Conservation (phyloP, 805 yeast species). For the Nakazawaea ernobii region DNA sequence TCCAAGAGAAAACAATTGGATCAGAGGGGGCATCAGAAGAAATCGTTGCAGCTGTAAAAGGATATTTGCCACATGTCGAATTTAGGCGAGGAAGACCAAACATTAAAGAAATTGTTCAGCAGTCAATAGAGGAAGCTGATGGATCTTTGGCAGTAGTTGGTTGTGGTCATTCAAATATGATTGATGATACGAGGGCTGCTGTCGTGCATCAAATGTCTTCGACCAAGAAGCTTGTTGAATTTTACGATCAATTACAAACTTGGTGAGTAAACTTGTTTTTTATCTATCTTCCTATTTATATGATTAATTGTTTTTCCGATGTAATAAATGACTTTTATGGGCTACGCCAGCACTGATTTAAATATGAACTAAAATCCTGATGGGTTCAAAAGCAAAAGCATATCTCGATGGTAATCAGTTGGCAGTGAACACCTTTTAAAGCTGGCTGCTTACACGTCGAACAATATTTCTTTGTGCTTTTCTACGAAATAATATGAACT, state of each 20-base stretch:
- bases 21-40: neutral
- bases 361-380: too few species aligned
- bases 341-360: too few species aligned
- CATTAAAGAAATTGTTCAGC: conserved; percentile 26
- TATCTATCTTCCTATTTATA: conserved; percentile 6
- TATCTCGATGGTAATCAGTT: too few species aligned
- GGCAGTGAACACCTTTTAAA: too few species aligned
- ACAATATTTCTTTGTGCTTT: too few species aligned
- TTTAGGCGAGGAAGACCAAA: conserved; percentile 42
- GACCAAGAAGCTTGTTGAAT: conserved; percentile 19
- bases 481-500: too few species aligned
- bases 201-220: conserved; percentile 16
- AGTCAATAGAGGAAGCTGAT: conserved; percentile 30
- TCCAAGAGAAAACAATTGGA: too few species aligned
- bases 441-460: too few species aligned
- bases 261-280: conserved; percentile 21
- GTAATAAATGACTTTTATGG: too few species aligned
- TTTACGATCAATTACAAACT: conserved; percentile 28
- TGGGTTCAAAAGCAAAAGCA: too few species aligned
- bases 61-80: conserved; percentile 29
- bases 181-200: conserved; percentile 23
- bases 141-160: conserved; percentile 41
- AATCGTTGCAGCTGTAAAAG: conserved; percentile 15
- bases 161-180: conserved; percentile 43
- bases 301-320: neutral